A percentile compares a stretch with the other conserved stretches of the same genome.
phyloP scores from a whole-genome alignment of 1,284 basidiomycete species.

The Malassezia cuniculi region DNA sequence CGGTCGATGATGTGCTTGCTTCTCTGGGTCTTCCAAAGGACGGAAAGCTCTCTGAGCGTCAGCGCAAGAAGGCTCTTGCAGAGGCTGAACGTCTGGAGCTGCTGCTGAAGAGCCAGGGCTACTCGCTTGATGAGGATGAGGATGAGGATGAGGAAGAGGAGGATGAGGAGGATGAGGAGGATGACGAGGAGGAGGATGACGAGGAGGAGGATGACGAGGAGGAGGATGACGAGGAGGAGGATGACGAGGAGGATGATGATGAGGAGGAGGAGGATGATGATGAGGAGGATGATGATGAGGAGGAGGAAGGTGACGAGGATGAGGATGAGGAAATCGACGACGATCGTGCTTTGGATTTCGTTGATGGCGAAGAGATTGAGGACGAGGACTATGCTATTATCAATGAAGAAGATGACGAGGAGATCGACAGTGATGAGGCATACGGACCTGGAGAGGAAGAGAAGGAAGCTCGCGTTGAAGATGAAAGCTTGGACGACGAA shows the following conservation, averaged over 20 bases:
- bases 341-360: no score
- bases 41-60: conserved; percentile 32
- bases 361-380: conserved; percentile 41
- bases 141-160: conserved; percentile 12
- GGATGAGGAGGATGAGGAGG: conserved; percentile 10
- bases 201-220: conserved; percentile 22
- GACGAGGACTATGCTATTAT: conserved; percentile 12
- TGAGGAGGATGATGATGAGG: conserved; percentile 14
- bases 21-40: conserved; percentile 27
- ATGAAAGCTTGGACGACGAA: conserved; percentile 8
- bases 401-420: conserved; percentile 22
- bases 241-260: conserved; percentile 14
- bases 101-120: conserved; percentile 39
- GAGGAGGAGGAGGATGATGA: conserved; percentile 22
- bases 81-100: conserved; percentile 42
- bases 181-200: conserved; percentile 12
- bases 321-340: conserved; percentile 49
- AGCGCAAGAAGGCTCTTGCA: conserved; percentile 40
- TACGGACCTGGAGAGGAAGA: no score
- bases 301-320: conserved; percentile 8
- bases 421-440: no score
- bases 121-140: conserved; percentile 28
- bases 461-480: conserved; percentile 8
- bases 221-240: conserved; percentile 23
- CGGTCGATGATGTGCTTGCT: conserved; percentile 9